These are phyloP conservation scores for Chaetomium tenue DNA, from an alignment of 495 filamentous ascomycete genomes.

Conservation along the genomic window DNA sequence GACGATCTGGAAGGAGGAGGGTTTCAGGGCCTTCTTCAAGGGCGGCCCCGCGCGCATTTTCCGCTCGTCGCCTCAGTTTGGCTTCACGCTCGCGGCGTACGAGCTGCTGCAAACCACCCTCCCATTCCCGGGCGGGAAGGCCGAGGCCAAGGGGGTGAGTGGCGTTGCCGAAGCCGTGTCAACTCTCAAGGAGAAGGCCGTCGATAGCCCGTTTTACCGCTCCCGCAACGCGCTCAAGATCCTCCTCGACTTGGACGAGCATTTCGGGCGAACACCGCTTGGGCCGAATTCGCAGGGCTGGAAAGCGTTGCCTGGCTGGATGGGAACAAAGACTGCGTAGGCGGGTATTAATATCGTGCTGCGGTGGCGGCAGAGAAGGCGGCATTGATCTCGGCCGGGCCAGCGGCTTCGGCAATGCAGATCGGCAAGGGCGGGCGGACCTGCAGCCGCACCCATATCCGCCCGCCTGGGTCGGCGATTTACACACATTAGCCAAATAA, in stretches of 20 bases:
- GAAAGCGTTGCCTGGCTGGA: conserved; percentile 47
- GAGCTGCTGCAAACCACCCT: conserved; percentile 82
- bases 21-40: conserved; percentile 96
- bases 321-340: conserved; percentile 28
- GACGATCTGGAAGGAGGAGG: conserved; percentile 85
- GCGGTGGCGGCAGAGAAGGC: conserved; percentile 6
- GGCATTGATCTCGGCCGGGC: conserved; percentile 18
- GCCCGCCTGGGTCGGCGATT: background rate
- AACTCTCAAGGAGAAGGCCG: conserved; percentile 51
- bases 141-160: conserved; percentile 41
- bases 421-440: conserved; percentile 7
- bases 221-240: conserved; percentile 96
- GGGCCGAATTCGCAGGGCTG: conserved; percentile 52
- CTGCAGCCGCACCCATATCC: background rate
- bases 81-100: conserved; percentile 93
- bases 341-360: conserved; percentile 1
- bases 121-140: conserved; percentile 68
- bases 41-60: conserved; percentile 92
- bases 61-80: conserved; percentile 93
- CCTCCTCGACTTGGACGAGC: conserved; percentile 88
- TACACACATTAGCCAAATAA: background rate
- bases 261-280: conserved; percentile 70
- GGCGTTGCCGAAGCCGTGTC: conserved; percentile 37
- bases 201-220: conserved; percentile 71
- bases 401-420: conserved; percentile 16